Evolutionary conservation across 208 protist species (phyloP).

Genomic region (Crithidia mellificae): DNA sequence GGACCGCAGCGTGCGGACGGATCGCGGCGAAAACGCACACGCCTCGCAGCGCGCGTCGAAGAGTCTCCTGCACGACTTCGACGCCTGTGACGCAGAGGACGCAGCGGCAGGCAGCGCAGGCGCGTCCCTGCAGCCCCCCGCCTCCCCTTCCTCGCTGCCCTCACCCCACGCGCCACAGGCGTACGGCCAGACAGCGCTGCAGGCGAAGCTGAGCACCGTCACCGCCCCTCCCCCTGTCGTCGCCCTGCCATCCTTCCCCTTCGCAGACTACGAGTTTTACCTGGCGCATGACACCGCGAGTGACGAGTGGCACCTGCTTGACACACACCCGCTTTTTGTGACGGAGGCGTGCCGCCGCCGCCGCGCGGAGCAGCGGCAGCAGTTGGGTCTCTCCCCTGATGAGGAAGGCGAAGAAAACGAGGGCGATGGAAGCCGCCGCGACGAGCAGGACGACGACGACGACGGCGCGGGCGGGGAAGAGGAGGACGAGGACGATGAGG

Average conservation of each 20-base stretch:
- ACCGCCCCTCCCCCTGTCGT: conserved; percentile 26
- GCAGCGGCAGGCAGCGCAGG: no score
- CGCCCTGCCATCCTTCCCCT: conserved; percentile 31
- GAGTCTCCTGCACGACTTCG: conserved; percentile 27
- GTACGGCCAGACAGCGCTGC: neutral
- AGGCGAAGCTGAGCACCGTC: conserved; percentile 11
- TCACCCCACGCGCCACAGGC: neutral
- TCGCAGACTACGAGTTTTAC: conserved; percentile 42
- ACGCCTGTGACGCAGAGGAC: conserved; percentile 11
- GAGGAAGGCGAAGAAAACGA: conserved; percentile 18
- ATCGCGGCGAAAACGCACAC: conserved; percentile 8
- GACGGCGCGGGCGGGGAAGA: no score
- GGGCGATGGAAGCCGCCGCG: conserved; percentile 12
- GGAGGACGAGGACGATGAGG: conserved; percentile 23
- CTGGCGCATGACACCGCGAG: conserved; percentile 35
- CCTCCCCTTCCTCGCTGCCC: neutral
- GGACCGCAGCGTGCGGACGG: conserved; percentile 1
- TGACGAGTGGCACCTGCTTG: conserved; percentile 61
- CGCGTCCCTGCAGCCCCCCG: no score
- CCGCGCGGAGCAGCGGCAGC: conserved; percentile 24
- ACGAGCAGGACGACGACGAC: conserved; percentile 24
- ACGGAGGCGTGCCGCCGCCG: conserved; percentile 34
- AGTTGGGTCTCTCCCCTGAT: conserved; percentile 13
- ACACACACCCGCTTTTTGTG: conserved; percentile 49
- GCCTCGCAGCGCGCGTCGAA: conserved; percentile 18